Evolutionary conservation across 2,329 filamentous ascomycete species (phyloP).

Genomic region (Colletotrichum euphorbiae): DNA sequence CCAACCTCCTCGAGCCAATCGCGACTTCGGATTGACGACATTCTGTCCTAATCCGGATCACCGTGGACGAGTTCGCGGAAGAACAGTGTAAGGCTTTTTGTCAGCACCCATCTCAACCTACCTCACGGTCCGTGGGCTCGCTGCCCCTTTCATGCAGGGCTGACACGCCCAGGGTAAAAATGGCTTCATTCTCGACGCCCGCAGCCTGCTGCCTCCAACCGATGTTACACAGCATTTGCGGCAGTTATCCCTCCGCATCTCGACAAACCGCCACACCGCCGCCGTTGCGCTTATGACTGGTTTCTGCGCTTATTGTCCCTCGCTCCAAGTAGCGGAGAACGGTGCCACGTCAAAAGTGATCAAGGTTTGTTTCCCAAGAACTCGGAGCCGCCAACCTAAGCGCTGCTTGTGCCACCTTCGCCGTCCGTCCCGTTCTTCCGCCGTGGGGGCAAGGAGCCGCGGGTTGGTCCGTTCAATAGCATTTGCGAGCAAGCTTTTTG

Average conservation of each 20-base stretch:
- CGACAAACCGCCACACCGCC: constrained; percentile 2
- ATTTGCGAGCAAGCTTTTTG: not conserved
- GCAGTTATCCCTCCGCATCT: not conserved
- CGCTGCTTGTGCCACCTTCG: constrained; percentile 2
- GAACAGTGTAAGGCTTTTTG: not conserved
- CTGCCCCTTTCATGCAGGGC: constrained; percentile 21
- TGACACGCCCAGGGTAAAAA: constrained; percentile 20
- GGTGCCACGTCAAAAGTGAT: constrained; percentile 4
- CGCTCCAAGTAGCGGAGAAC: constrained; percentile 12
- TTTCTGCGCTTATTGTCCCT: not conserved
- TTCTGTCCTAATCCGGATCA: constrained; percentile 3
- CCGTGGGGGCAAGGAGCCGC: constrained; percentile 3
- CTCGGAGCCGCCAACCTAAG: not conserved
- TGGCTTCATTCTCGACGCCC: not conserved
- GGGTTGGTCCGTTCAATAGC: constrained; percentile 5
- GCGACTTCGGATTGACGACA: not conserved
- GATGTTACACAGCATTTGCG: constrained; percentile 24
- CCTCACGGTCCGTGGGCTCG: not conserved
- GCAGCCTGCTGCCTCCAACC: constrained; percentile 7
- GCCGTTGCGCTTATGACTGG: constrained; percentile 9
- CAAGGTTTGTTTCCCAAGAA: constrained; percentile 10
- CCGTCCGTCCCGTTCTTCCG: constrained; percentile 3
- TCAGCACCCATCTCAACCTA: not conserved
- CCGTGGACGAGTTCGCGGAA: not conserved
- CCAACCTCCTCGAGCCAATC: constrained; percentile 21